phyloP scores from a whole-genome alignment of 768 basidiomycete genomes.

The Kondoa malvinella region DNA sequence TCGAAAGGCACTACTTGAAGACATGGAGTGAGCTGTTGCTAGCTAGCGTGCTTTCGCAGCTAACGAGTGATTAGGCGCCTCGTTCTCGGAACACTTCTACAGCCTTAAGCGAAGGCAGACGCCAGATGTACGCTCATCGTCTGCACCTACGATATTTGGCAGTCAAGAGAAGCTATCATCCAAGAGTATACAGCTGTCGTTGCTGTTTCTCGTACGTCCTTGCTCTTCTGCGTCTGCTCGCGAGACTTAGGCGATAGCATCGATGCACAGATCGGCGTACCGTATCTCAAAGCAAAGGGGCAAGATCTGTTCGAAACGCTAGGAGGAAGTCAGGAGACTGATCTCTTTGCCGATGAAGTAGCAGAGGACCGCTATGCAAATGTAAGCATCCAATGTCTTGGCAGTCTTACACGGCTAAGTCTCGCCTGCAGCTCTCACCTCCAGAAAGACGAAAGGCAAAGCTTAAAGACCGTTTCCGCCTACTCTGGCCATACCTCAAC shows the following conservation, averaged over 20 bases:
- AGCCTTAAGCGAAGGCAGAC: conserved; percentile 63
- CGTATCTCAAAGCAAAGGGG: conserved; percentile 72
- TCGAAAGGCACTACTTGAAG: conserved; percentile 77
- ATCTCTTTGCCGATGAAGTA: conserved; percentile 22
- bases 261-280: conserved; percentile 54
- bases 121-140: conserved; percentile 36
- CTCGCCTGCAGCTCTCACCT: not conserved
- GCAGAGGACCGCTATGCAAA: not conserved
- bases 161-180: conserved; percentile 47
- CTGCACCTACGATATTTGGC: conserved; percentile 24
- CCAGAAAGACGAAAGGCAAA: conserved; percentile 3
- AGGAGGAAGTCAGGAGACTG: conserved; percentile 52
- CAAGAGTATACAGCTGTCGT: conserved; percentile 55
- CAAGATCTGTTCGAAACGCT: conserved; percentile 80
- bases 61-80: conserved; percentile 48
- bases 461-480: conserved; percentile 43
- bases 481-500: conserved; percentile 66
- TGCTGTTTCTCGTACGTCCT: conserved; percentile 56
- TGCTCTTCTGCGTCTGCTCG: not conserved
- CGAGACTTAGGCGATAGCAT: not conserved
- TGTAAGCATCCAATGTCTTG: not conserved
- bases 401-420: not conserved
- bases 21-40: conserved; percentile 58
- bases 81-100: conserved; percentile 92
- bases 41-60: no score